phyloP scores from a whole-genome alignment of 179 eudicot genomes.

The Patellifolia procumbens region DNA sequence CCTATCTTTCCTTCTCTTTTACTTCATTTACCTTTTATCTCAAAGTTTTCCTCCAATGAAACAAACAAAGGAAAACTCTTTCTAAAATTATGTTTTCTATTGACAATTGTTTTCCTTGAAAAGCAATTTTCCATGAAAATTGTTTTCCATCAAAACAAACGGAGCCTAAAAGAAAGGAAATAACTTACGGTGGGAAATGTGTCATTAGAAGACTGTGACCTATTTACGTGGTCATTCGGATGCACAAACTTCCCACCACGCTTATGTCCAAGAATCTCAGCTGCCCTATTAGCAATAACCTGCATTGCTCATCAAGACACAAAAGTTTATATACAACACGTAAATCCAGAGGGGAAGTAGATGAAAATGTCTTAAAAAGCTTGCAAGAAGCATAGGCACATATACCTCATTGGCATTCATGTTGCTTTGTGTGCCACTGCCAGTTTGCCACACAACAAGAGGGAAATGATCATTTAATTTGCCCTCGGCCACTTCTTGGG shows the following conservation, averaged over 20 bases:
- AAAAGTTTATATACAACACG: background rate
- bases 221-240: conserved; percentile 98
- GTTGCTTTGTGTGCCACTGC: conserved; percentile 98
- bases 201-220: conserved; percentile 98
- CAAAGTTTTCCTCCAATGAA: too few relatives aligned
- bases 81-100: too few relatives aligned
- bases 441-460: conserved; percentile 96
- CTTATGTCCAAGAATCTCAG: conserved; percentile 95
- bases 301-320: conserved; percentile 27
- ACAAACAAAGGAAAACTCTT: too few relatives aligned
- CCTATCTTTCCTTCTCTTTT: too few relatives aligned
- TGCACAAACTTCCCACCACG: conserved; percentile 95
- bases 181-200: conserved; percentile 92
- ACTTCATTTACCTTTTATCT: too few relatives aligned
- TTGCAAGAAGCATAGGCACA: conserved; percentile 15
- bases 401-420: conserved; percentile 98
- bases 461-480: conserved; percentile 92
- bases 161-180: conserved; percentile 7
- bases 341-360: background rate
- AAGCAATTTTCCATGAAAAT: too few relatives aligned
- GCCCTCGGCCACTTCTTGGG: conserved; percentile 96
- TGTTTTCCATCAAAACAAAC: too few relatives aligned
- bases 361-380: background rate
- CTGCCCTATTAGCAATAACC: conserved; percentile 99
- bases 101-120: too few relatives aligned